These are phyloP conservation scores for Paxillus ammoniavirescens DNA, from an alignment of 768 basidiomycete species.

Conservation along the genomic window DNA sequence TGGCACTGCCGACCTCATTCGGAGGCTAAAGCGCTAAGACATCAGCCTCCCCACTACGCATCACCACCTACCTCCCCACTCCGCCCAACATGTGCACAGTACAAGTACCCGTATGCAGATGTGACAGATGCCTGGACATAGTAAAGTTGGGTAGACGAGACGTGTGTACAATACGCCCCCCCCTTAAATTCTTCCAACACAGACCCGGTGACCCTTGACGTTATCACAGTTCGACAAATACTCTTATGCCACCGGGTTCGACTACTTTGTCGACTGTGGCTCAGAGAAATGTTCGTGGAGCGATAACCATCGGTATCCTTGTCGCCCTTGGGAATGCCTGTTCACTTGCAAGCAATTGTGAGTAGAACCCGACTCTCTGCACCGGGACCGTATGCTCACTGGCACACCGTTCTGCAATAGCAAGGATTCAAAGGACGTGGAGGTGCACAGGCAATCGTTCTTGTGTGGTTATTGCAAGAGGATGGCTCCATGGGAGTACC, in stretches of 20 bases:
- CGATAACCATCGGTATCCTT: neutral
- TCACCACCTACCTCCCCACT: neutral
- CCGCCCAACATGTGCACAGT: neutral
- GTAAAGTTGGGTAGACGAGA: neutral
- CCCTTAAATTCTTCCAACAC: neutral
- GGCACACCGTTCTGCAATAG: neutral
- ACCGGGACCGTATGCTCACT: too few species aligned
- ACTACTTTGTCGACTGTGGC: neutral
- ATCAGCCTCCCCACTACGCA: too few species aligned
- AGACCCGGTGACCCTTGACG: neutral
- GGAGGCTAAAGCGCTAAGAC: too few species aligned
- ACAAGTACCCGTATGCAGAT: neutral
- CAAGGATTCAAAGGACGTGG: neutral
- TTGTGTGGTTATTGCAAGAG: neutral
- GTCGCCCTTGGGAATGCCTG: neutral
- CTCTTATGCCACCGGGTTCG: neutral
- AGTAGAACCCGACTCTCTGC: neutral
- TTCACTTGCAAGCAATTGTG: neutral
- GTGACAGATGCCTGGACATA: neutral
- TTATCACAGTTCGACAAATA: neutral
- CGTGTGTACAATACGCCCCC: neutral
- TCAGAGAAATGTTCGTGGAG: neutral
- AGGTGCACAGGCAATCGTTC: neutral
- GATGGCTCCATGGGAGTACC: conserved; percentile 1
- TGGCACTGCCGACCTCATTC: too few species aligned